A percentile compares a stretch with the other conserved stretches of the same genome.
Evolutionary conservation across 306 rosid genomes (phyloP).

Genomic region (Inga leiocalycina): DNA sequence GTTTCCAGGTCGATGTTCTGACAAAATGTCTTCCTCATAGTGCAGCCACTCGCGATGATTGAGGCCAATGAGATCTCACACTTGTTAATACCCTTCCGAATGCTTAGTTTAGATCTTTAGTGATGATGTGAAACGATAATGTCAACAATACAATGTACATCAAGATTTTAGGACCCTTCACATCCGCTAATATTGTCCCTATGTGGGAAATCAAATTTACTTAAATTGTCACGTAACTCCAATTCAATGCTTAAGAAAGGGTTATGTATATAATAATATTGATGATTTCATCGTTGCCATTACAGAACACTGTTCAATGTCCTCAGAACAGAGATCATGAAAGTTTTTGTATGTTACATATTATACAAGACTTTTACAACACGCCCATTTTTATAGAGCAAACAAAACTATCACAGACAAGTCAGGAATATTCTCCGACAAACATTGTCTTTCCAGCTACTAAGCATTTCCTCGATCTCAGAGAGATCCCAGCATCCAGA

Average conservation of each 20-base stretch:
- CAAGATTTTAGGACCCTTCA: not conserved
- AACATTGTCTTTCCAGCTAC: conserved; percentile 45
- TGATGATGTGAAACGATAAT: not conserved
- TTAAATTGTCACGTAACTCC: not conserved
- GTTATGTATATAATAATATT: conserved; percentile 14
- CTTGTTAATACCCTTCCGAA: not conserved
- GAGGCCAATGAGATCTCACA: not conserved
- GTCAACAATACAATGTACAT: not conserved
- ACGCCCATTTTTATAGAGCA: conserved; percentile 48
- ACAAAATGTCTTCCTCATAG: not conserved
- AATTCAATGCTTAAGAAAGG: conserved; percentile 1
- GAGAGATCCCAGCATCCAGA: conserved; percentile 40
- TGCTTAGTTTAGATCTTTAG: not conserved
- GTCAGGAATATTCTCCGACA: conserved; percentile 51
- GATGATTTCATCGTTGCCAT: conserved; percentile 14
- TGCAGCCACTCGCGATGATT: not conserved
- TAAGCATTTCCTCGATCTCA: conserved; percentile 41
- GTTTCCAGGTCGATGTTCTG: not conserved
- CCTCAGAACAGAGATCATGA: conserved; percentile 11
- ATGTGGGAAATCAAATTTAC: not conserved
- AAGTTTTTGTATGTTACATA: conserved; percentile 23
- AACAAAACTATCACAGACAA: conserved; percentile 46
- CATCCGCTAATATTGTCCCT: not conserved
- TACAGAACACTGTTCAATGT: conserved; percentile 29
- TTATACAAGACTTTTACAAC: conserved; percentile 22